Percentiles rank a stretch among this genome's conserved stretches.
phyloP scores from a whole-genome alignment of 257 asterid genomes.

The Striga asiatica region DNA sequence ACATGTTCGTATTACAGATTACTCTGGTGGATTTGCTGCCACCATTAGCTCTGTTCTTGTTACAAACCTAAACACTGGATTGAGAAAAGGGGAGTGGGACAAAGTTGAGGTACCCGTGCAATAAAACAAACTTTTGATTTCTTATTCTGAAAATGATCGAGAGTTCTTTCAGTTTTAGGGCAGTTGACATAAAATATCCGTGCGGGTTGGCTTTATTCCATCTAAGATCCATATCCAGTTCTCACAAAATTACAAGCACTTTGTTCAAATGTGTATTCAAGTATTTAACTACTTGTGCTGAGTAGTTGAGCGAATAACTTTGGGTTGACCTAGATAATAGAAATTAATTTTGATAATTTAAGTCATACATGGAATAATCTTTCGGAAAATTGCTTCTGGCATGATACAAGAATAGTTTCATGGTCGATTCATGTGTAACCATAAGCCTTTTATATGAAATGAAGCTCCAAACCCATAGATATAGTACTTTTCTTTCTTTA shows the following conservation, averaged over 20 bases:
- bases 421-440: no score
- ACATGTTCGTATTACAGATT: slow-evolving; percentile 33
- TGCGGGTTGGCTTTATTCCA: neutral
- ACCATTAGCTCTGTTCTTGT: slow-evolving; percentile 88
- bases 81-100: slow-evolving; percentile 74
- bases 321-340: no score
- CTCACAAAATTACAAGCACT: neutral
- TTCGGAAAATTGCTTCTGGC: no score
- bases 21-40: slow-evolving; percentile 60
- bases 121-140: slow-evolving; percentile 1
- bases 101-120: slow-evolving; percentile 65
- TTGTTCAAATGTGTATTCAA: no score
- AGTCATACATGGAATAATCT: no score
- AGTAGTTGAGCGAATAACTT: no score
- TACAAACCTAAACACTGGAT: slow-evolving; percentile 65
- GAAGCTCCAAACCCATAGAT: no score
- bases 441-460: no score
- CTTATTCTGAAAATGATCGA: neutral
- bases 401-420: no score
- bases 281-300: no score
- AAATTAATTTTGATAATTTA: neutral
- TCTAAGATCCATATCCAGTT: neutral
- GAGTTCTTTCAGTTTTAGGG: neutral
- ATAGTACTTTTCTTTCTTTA: no score
- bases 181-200: neutral